Percentiles rank a stretch among this genome's conserved stretches.
Evolutionary conservation across 441 rosid genomes (phyloP).

Genomic region (Melastoma candidum): DNA sequence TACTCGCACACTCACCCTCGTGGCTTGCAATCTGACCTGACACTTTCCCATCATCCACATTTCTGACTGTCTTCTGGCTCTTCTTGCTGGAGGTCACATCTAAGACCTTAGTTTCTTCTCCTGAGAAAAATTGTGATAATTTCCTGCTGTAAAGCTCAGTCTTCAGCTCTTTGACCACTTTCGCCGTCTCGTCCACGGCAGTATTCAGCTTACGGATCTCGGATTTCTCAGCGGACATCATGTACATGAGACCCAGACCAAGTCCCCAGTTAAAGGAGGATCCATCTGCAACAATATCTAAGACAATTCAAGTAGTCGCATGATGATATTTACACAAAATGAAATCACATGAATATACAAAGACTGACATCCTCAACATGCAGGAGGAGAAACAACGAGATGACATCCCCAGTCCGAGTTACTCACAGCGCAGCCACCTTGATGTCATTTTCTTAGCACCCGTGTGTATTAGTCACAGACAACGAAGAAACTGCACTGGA

Average conservation of each 20-base stretch:
- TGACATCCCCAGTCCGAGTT: too few relatives aligned
- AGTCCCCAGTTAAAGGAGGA: conserved; percentile 54
- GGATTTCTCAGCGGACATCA: conserved; percentile 66
- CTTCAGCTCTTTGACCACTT: conserved; percentile 57
- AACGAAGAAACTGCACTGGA: too few relatives aligned
- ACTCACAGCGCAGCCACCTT: too few relatives aligned
- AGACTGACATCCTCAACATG: too few relatives aligned
- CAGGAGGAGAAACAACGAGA: too few relatives aligned
- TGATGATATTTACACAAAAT: too few relatives aligned
- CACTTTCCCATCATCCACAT: conserved; percentile 20
- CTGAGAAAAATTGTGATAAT: conserved; percentile 20
- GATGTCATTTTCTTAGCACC: too few relatives aligned
- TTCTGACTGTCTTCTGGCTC: conserved; percentile 17
- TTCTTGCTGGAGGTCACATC: conserved; percentile 17
- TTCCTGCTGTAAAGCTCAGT: conserved; percentile 49
- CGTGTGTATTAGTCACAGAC: too few relatives aligned
- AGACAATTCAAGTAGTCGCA: too few relatives aligned
- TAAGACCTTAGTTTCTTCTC: conserved; percentile 18
- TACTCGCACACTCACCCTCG: conserved; percentile 60
- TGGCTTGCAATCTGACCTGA: conserved; percentile 18
- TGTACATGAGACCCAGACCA: conserved; percentile 68
- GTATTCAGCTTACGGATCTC: conserved; percentile 54
- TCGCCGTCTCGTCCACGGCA: conserved; percentile 60
- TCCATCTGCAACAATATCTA: conserved; percentile 27
- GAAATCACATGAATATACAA: too few relatives aligned